phyloP scores from a whole-genome alignment of 495 filamentous ascomycete species.

The Aspergillus saccharolyticus region DNA sequence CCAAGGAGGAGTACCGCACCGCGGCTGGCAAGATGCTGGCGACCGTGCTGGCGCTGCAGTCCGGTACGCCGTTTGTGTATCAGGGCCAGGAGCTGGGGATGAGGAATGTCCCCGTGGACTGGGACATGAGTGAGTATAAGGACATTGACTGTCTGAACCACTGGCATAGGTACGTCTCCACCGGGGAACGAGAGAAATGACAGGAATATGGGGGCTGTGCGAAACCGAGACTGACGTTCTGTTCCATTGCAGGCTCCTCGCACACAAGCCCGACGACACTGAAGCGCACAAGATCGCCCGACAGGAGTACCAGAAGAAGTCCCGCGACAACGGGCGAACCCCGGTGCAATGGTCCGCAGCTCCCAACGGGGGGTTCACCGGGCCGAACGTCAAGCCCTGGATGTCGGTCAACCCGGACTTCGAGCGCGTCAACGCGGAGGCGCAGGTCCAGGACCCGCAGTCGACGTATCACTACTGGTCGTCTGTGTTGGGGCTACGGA shows the following conservation, averaged over 20 bases:
- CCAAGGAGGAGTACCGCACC: constrained; percentile 40
- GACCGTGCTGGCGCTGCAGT: constrained; percentile 51
- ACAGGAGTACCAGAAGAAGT: constrained; percentile 46
- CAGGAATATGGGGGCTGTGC: no score
- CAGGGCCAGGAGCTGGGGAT: constrained; percentile 77
- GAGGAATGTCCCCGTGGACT: constrained; percentile 60
- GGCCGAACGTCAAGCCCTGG: constrained; percentile 51
- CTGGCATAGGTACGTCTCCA: constrained; percentile 43
- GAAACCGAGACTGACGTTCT: not conserved
- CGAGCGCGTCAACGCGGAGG: constrained; percentile 44
- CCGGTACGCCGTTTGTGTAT: constrained; percentile 68
- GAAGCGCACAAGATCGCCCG: constrained; percentile 30
- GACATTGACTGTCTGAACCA: constrained; percentile 68
- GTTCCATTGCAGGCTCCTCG: constrained; percentile 25
- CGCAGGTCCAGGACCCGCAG: constrained; percentile 39
- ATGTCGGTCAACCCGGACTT: constrained; percentile 57
- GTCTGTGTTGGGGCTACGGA: constrained; percentile 47
- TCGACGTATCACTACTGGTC: constrained; percentile 52
- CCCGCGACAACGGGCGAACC: constrained; percentile 52
- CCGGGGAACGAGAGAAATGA: not conserved
- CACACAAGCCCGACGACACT: constrained; percentile 30
- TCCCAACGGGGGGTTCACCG: constrained; percentile 49
- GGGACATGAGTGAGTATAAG: constrained; percentile 64
- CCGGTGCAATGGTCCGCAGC: constrained; percentile 50
- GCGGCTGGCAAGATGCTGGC: constrained; percentile 59